A percentile compares a stretch with the other conserved stretches of the same genome.
phyloP scores from a whole-genome alignment of 1,139 yeast species.

The Lodderomyces metapsilosis region DNA sequence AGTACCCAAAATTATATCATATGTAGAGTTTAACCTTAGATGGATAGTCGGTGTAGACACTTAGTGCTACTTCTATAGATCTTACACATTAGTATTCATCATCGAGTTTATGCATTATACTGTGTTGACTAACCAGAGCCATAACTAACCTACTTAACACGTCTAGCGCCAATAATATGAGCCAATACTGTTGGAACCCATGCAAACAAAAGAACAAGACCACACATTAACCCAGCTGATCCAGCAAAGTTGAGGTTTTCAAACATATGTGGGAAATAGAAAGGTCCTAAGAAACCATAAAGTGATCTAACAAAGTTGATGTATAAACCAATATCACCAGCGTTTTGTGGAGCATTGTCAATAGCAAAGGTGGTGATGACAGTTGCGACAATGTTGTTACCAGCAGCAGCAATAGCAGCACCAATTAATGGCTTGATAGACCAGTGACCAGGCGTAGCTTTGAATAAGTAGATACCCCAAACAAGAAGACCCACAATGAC shows the following conservation, averaged over 20 bases:
- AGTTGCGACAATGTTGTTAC: conserved; percentile 25
- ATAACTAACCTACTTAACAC: neutral
- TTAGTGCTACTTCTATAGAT: too few relatives aligned
- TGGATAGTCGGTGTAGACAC: too few relatives aligned
- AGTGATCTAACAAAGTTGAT: conserved; percentile 17
- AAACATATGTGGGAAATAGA: conserved; percentile 25
- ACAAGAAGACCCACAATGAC: conserved; percentile 23
- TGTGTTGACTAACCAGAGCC: neutral
- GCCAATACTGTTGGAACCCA: conserved; percentile 9
- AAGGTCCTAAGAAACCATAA: conserved; percentile 25
- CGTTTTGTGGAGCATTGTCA: conserved; percentile 15
- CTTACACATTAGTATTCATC: too few relatives aligned
- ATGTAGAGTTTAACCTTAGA: too few relatives aligned
- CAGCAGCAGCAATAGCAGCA: conserved; percentile 24
- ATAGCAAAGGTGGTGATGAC: conserved; percentile 21
- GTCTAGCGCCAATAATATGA: conserved; percentile 13
- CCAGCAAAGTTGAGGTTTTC: conserved; percentile 15
- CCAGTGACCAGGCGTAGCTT: conserved; percentile 22
- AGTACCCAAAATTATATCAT: too few relatives aligned
- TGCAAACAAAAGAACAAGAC: conserved; percentile 14
- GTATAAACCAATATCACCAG: conserved; percentile 19
- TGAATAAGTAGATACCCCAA: conserved; percentile 22
- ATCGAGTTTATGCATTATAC: too few relatives aligned
- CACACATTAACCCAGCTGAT: conserved; percentile 18
- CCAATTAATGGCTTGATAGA: conserved; percentile 24